Base-by-base conservation (phyloP, 1,139 yeast genomes). In the Martiniozyma asiatica region DNA sequence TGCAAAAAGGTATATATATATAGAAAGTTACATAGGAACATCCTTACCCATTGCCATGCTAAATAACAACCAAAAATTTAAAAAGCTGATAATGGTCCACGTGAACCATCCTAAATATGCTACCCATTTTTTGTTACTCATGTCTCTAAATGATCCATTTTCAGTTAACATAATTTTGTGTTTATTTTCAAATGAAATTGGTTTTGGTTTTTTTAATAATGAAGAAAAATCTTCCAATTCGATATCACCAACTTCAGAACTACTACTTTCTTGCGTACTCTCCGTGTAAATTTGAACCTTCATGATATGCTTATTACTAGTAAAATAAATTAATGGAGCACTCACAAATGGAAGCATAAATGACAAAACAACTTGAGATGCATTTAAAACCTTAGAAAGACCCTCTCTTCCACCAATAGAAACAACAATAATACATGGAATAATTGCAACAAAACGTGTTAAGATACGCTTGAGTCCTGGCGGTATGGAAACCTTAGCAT, bases 401-500 rank as follows among this genome's bases (percentile, higher is more conserved):
- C 98, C 98, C 45, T 73, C 78, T 38, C 94, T 69, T 4, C 98
- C 98, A 35, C 84, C 68, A 7, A 71, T 60, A 6, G 72, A 45
- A 3, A 93, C 85, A 22, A 85, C 94, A 24, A 78, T 55, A 16
- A 89, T 58, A 57, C 97, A 89, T 2, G 98, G 98, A 2, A 80
- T 64, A 30, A 89, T 79, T 1, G 98, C 95, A 22, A 89, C 61
- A 7, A 74, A 65, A 45, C 98, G 65, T 0, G 98, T 89, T 16
- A 84, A 61, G 29, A 89, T 59, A 41, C 97, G 68, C 35, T 96
- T 71, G 4, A 79, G 61, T 61, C 92, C 89, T 2, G 98, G 97
- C 20, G 81, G 74, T 39, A 87, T 64, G 1, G 80, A 63, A 89
- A 96, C 84, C 38, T 70, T 65, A 27, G 87, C 63, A 45, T 87